Conservation (phyloP, 2,329 filamentous ascomycete species). For the Trichoderma arundinaceum region DNA sequence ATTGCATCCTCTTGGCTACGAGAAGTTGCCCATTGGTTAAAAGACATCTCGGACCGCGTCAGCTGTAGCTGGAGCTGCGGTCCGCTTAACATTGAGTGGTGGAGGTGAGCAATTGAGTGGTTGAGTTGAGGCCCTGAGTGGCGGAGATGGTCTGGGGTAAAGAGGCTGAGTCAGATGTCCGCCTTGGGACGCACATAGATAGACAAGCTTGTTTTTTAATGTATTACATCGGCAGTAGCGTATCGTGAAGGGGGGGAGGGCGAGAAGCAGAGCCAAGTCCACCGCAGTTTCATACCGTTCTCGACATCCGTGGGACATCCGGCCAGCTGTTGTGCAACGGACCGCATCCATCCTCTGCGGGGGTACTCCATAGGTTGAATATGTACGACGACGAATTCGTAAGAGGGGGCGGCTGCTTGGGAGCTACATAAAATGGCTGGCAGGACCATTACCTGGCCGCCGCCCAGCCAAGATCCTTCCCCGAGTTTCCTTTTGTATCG, state of each 20-base stretch:
- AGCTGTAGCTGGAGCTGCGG: not conserved
- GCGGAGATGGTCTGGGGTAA: constrained; percentile 5
- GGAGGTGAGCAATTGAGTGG: no score
- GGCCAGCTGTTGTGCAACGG: constrained; percentile 5
- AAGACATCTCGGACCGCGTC: constrained; percentile 2
- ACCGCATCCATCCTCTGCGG: constrained; percentile 12
- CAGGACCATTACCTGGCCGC: no score
- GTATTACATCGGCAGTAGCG: not conserved
- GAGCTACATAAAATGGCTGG: no score
- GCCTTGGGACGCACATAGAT: not conserved
- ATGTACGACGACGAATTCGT: not conserved
- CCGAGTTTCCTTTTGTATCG: not conserved
- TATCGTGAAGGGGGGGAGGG: no score
- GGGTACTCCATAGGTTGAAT: not conserved
- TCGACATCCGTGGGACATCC: not conserved
- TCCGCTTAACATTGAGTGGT: not conserved
- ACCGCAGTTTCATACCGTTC: not conserved
- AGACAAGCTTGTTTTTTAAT: not conserved
- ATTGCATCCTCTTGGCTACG: no score
- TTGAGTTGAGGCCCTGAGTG: no score
- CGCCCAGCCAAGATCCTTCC: not conserved
- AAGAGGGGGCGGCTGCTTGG: not conserved
- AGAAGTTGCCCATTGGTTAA: not conserved
- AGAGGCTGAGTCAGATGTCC: constrained; percentile 5
- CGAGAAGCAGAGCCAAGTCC: not conserved